phyloP scores from a whole-genome alignment of 23 red algal genomes.

The Cyanidiococcus yangmingshanensis region DNA sequence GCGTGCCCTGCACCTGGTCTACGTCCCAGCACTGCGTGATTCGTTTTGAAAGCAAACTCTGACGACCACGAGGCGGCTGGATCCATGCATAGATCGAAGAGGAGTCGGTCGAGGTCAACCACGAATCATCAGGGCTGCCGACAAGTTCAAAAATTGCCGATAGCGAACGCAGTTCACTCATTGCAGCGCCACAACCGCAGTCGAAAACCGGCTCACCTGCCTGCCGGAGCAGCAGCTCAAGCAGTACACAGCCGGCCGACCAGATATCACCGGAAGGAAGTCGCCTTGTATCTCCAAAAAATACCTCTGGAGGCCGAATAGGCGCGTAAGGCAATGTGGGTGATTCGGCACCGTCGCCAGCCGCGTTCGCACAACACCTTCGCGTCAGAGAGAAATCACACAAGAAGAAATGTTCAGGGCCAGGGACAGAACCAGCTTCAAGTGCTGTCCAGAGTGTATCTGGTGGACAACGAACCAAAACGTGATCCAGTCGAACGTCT shows the following conservation, averaged over 20 bases:
- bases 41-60: not conserved
- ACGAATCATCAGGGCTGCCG: not conserved
- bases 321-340: not conserved
- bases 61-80: not conserved
- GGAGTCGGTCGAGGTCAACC: not conserved
- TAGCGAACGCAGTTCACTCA: conserved; percentile 16
- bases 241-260: conserved; percentile 1
- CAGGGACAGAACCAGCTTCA: not conserved
- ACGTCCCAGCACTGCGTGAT: not conserved
- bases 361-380: not conserved
- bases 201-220: conserved; percentile 14
- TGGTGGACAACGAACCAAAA: not conserved
- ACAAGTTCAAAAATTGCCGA: not conserved
- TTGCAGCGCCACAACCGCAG: not conserved
- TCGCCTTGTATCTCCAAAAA: not conserved
- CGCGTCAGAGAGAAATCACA: not conserved
- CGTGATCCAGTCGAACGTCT: conserved; percentile 3
- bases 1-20: not conserved
- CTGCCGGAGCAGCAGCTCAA: conserved; percentile 8
- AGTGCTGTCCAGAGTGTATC: not conserved
- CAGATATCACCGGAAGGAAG: not conserved
- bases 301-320: not conserved
- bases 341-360: not conserved
- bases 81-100: too few relatives aligned
- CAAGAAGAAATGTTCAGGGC: not conserved